Evolutionary conservation across 768 basidiomycete species (phyloP), one percentile per base, ranked within the genome.

Genomic region (Boletus tomentosulus): DNA sequence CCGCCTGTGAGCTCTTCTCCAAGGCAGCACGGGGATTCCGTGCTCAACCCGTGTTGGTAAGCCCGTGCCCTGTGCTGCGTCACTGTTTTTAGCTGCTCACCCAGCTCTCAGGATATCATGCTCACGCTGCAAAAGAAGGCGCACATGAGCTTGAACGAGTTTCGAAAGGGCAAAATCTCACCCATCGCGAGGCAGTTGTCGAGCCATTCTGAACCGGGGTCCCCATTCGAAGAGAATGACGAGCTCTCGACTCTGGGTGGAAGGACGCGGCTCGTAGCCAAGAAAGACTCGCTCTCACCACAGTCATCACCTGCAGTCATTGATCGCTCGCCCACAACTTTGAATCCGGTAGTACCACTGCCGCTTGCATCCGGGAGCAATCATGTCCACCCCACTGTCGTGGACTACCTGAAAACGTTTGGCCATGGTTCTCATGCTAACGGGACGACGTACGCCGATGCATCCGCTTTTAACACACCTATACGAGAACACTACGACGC

Each of bases 1-100:
- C 87, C 0, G 86, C 86, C 6, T 87, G 85, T 59, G 83, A 87
- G 52, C 75, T 88, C 30, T 87, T 88, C 60, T 75, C 82, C n/a
- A 85, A 84, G 64, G 80, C 84, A 19, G 85, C 86, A 10, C 75
- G 72, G 19, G 82, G 81, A 19, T 87, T 87, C 67, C 76, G 78
- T 52, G 86, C 86, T 1, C 74, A 76, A 48, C 77, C 84, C 59
- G 86, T 87, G 49, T 67, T 87, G 71, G 86, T 87, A 64, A 67
- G 77, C 62, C 3, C 27, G 39, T 19, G 19, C 27, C 22, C 27
- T 43, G 13, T 15, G 33, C 39, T 48, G 45, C 25, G 24, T 4
- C 22, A 48, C 39, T 42, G 41, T 15, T 39, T 19, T 49, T 33
- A 15, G 51, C 7, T 55, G 43, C 58, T 66, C 54, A 66, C 39